Percentiles rank a stretch among this genome's conserved stretches.
phyloP scores from a whole-genome alignment of 192 early-diverging fungal species.

The Entophlyctis helioformis region DNA sequence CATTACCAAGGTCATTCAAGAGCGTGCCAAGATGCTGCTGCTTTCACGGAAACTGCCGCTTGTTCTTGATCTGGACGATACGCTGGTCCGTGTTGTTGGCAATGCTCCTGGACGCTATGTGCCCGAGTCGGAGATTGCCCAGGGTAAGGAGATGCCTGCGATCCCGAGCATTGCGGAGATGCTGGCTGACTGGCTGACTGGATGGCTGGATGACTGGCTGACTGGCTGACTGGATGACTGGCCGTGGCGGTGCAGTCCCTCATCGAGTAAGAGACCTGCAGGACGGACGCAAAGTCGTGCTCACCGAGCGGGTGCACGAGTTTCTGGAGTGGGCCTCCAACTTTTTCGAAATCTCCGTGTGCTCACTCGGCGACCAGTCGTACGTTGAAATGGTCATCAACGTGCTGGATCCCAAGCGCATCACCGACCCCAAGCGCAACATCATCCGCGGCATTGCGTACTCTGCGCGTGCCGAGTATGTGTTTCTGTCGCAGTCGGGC shows the following conservation, averaged over 20 bases:
- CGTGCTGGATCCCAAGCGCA: constrained; percentile 48
- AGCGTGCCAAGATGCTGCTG: constrained; percentile 34
- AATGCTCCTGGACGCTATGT: constrained; percentile 49
- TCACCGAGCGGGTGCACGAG: constrained; percentile 53
- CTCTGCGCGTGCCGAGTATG: constrained; percentile 57
- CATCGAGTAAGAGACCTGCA: constrained; percentile 38
- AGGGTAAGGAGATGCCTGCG: constrained; percentile 2
- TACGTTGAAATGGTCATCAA: constrained; percentile 61
- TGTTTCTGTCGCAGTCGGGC: constrained; percentile 11
- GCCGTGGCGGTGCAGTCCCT: background rate
- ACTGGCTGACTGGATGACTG: too few species aligned
- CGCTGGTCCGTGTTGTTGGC: constrained; percentile 56
- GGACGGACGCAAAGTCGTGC: constrained; percentile 52
- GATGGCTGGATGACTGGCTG: too few species aligned
- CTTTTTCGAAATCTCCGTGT: constrained; percentile 60
- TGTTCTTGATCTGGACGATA: constrained; percentile 69
- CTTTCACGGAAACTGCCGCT: constrained; percentile 44
- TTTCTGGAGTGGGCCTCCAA: constrained; percentile 61
- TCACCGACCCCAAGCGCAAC: constrained; percentile 30
- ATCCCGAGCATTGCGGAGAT: too few species aligned
- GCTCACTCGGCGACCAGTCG: constrained; percentile 62
- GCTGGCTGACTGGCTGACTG: too few species aligned
- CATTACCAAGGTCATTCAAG: constrained; percentile 38
- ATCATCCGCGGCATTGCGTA: constrained; percentile 47
- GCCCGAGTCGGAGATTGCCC: constrained; percentile 23